Evolutionary conservation across 1,284 basidiomycete species (phyloP).

Genomic region (Naganishia liquefaciens): DNA sequence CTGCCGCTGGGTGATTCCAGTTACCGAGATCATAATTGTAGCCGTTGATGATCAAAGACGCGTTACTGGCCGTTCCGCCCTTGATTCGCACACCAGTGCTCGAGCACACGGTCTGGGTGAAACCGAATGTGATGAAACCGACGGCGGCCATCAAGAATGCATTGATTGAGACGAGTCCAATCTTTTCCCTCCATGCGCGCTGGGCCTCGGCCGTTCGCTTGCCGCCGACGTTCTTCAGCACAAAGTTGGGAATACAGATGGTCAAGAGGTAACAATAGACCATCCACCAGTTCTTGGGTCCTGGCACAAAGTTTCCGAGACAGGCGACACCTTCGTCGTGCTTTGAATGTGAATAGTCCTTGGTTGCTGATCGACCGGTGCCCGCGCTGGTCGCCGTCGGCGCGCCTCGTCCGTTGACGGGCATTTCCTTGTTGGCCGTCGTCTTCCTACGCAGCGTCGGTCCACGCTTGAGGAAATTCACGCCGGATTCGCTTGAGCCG

Average conservation of each 20-base stretch:
- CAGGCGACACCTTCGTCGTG: slow-evolving; percentile 61
- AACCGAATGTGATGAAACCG: slow-evolving; percentile 99
- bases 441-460: slow-evolving; percentile 71
- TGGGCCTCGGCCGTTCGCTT: slow-evolving; percentile 90
- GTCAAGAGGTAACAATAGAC: slow-evolving; percentile 90
- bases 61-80: slow-evolving; percentile 72
- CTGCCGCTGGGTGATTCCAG: slow-evolving; percentile 74
- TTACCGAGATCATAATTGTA: slow-evolving; percentile 85
- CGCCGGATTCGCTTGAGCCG: slow-evolving; percentile 79
- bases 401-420: slow-evolving; percentile 45
- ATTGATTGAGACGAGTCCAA: slow-evolving; percentile 85
- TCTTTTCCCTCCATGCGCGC: slow-evolving; percentile 95
- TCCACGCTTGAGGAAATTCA: slow-evolving; percentile 80
- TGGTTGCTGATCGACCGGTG: slow-evolving; percentile 36
- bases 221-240: slow-evolving; percentile 65
- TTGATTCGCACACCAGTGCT: slow-evolving; percentile 77
- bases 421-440: slow-evolving; percentile 39
- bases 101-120: slow-evolving; percentile 91
- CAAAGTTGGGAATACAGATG: slow-evolving; percentile 72
- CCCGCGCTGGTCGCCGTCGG: slow-evolving; percentile 35
- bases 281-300: slow-evolving; percentile 93
- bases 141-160: slow-evolving; percentile 81
- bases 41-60: slow-evolving; percentile 89
- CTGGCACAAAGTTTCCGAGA: slow-evolving; percentile 71
- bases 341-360: slow-evolving; percentile 39